Conservation (phyloP, 306 rosid genomes). For the Inga leiocalycina region DNA sequence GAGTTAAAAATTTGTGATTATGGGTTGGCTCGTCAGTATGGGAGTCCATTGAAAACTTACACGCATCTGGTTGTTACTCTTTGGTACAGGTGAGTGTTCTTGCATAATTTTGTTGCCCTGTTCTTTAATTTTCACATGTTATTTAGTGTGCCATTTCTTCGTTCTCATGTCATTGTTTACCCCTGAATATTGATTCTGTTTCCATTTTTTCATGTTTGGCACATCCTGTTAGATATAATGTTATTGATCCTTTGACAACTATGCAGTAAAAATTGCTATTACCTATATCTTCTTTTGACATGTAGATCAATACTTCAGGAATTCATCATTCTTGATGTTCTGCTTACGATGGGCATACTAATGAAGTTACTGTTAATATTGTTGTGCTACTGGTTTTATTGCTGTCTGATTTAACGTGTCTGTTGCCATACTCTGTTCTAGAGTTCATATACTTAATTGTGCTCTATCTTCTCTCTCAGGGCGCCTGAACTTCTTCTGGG, state of each 20-base stretch:
- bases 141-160: slow-evolving; percentile 16
- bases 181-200: slow-evolving; percentile 1
- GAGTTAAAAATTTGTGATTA: slow-evolving; percentile 98
- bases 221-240: neutral
- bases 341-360: neutral
- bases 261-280: slow-evolving; percentile 2
- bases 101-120: slow-evolving; percentile 12
- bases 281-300: neutral
- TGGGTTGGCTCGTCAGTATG: slow-evolving; percentile 98
- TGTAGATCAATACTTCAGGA: slow-evolving; percentile 6
- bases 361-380: too few relatives aligned
- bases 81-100: slow-evolving; percentile 90
- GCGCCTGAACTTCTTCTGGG: slow-evolving; percentile 98
- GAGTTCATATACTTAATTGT: slow-evolving; percentile 34
- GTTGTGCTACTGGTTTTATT: neutral
- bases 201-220: neutral
- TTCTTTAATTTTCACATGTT: slow-evolving; percentile 10
- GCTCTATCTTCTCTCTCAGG: slow-evolving; percentile 52
- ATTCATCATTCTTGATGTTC: neutral
- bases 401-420: slow-evolving; percentile 7
- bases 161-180: neutral
- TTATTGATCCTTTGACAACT: slow-evolving; percentile 21
- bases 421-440: slow-evolving; percentile 25
- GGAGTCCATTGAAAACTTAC: slow-evolving; percentile 97
- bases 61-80: slow-evolving; percentile 99